A percentile compares a stretch with the other conserved stretches of the same genome.
Evolutionary conservation across 139 green algal genomes (phyloP).

Genomic region (Bryopsis sp.): DNA sequence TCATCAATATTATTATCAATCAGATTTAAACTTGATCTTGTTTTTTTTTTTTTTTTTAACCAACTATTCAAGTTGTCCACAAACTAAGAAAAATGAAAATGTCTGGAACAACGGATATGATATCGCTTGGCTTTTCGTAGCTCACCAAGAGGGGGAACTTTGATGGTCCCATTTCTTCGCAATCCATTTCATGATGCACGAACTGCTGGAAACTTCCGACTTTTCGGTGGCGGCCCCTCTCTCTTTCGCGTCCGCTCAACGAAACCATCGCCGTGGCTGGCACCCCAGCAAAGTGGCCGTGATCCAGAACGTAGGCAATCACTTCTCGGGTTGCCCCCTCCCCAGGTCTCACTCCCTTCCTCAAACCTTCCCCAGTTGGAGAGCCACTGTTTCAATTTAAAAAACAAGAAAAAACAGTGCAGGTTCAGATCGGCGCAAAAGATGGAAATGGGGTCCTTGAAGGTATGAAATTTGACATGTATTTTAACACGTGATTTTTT

Average conservation of each 20-base stretch:
- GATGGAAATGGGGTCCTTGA: too few species aligned
- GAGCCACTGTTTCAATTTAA: too few species aligned
- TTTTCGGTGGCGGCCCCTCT: slow-evolving; percentile 26
- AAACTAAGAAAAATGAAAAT: too few species aligned
- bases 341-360: slow-evolving; percentile 33
- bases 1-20: background rate
- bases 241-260: slow-evolving; percentile 23
- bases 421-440: too few species aligned
- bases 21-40: slow-evolving; percentile 2
- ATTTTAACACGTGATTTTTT: too few species aligned
- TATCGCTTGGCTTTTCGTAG: too few species aligned
- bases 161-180: slow-evolving; percentile 49
- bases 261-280: slow-evolving; percentile 50
- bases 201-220: slow-evolving; percentile 52
- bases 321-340: slow-evolving; percentile 56
- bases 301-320: slow-evolving; percentile 53
- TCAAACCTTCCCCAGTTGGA: slow-evolving; percentile 24
- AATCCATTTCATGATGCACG: slow-evolving; percentile 40
- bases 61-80: too few species aligned
- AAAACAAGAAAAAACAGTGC: too few species aligned
- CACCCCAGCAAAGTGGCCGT: slow-evolving; percentile 48
- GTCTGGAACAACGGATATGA: too few species aligned
- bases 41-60: slow-evolving; percentile 9
- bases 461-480: too few species aligned
- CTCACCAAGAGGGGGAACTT: slow-evolving; percentile 36